These are phyloP conservation scores for Starmerella potacharoeniae DNA, from an alignment of 805 yeast species.

Conservation along the genomic window DNA sequence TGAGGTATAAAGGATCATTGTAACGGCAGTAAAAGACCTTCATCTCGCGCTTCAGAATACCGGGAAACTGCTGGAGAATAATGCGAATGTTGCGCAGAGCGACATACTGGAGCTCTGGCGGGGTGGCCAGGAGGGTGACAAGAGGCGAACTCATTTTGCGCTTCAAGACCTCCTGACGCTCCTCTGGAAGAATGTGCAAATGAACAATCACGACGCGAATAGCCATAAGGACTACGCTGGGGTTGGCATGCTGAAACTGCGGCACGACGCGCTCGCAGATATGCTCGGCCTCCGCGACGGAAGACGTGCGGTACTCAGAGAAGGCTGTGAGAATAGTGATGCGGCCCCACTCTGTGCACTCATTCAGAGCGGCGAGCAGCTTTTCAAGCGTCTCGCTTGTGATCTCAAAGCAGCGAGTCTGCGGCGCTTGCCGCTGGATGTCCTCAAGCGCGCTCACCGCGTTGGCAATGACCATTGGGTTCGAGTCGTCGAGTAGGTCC, in stretches of 20 bases:
- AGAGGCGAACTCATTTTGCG: constrained; percentile 73
- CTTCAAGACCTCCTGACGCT: constrained; percentile 37
- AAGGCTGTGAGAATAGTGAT: constrained; percentile 76
- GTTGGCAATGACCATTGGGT: constrained; percentile 96
- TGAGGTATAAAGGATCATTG: constrained; percentile 84
- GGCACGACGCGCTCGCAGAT: constrained; percentile 85
- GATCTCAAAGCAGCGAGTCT: constrained; percentile 37
- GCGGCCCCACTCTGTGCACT: constrained; percentile 99
- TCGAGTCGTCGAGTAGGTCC: constrained; percentile 64
- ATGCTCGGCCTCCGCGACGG: constrained; percentile 59
- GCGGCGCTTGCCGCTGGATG: constrained; percentile 57
- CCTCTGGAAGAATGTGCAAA: constrained; percentile 26
- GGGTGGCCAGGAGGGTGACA: constrained; percentile 74
- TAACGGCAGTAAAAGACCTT: constrained; percentile 84
- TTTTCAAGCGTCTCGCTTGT: constrained; percentile 36
- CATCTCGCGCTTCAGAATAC: constrained; percentile 60
- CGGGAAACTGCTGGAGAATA: constrained; percentile 79
- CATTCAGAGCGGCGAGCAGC: constrained; percentile 75
- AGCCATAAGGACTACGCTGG: constrained; percentile 82
- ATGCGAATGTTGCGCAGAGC: constrained; percentile 84
- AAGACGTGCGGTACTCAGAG: constrained; percentile 52
- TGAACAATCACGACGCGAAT: constrained; percentile 72
- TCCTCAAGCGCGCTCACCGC: constrained; percentile 79
- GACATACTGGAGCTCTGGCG: constrained; percentile 92
- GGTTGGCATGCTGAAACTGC: constrained; percentile 92